Conservation (phyloP, 306 rosid species). For the Cucurbita pepo region DNA sequence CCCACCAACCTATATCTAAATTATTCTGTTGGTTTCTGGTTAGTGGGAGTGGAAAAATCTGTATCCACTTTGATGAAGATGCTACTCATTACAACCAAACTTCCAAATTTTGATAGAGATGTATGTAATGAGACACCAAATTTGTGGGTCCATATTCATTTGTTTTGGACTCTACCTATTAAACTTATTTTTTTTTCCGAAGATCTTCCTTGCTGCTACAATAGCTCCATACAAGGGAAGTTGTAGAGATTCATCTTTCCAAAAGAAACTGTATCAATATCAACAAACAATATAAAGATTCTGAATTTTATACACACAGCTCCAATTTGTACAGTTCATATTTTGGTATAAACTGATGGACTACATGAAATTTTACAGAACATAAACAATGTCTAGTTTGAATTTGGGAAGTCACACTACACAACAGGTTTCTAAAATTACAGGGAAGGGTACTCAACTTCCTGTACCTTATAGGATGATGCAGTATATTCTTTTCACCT, state of each 20-base stretch:
- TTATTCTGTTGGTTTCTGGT: not conserved
- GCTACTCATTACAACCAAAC: not conserved
- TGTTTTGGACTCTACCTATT: not conserved
- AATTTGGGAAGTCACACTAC: not conserved
- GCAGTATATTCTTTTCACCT: not conserved
- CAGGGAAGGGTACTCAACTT: not conserved
- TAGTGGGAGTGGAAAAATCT: not conserved
- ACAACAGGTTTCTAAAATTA: not conserved
- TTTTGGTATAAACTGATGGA: not conserved
- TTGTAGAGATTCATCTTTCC: not conserved
- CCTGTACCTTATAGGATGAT: not conserved
- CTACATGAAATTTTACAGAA: conserved; percentile 1
- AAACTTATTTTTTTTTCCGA: not conserved
- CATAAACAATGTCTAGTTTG: not conserved
- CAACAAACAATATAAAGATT: not conserved
- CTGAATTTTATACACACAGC: conserved; percentile 1
- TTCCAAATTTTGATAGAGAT: not conserved
- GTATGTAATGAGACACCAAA: not conserved
- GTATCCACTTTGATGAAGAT: not conserved
- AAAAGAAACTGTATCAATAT: not conserved
- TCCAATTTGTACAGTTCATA: conserved; percentile 7
- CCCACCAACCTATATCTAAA: not conserved
- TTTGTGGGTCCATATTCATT: not conserved
- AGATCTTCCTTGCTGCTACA: not conserved
- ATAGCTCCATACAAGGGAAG: not conserved